Base-by-base conservation (phyloP, 768 basidiomycete species). In the Clavulina sp. region DNA sequence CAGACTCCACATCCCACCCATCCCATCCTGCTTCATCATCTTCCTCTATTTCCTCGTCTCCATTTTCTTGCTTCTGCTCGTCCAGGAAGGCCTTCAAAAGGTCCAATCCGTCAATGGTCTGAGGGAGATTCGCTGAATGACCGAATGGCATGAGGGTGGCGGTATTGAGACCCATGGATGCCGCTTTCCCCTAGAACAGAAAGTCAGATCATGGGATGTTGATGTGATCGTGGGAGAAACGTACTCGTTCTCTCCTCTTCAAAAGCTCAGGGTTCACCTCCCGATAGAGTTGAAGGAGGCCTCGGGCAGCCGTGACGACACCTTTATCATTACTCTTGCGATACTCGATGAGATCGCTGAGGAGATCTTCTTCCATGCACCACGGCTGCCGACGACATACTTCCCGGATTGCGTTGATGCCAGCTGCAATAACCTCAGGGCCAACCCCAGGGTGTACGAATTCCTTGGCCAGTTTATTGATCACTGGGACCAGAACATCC, bases 401-500 rank as follows among this genome's bases (percentile, higher is more conserved):
- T 64, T 97, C 93, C 29, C 91, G 74, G 38, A 99, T 88, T 16
- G 87, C 76, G 64, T 99, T 99, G 56, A 99, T 68, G n/a, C 95
- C 95, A 0, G 93, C 95, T 1, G 92, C 80, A 55, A 96, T 84
- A 60, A 97, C 89, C 64, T 96, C 91, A 58, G 82, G 77, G 1
- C 87, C 87, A 2, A 97, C 95, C 46, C 95, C 95, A 0, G 93
- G 92, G 64, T 97, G 92, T 2, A 99, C 84, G 58, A 97, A 99
- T 62, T 99, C 93, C 60, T 83, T 78, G 0, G 92, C 91, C 52
- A 99, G 68, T 66, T 97, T 99, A 47, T 78, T 74, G 52, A 99
- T 70, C 41, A 92, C 84, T 9, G 95, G 95, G 3, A 77, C 80
- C 4, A 99, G 69, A 3, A 75, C 86, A 61, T 96, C 92, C 0